Evolutionary conservation across 2,329 filamentous ascomycete species (phyloP).

Genomic region (Colletotrichum orchidophilum): DNA sequence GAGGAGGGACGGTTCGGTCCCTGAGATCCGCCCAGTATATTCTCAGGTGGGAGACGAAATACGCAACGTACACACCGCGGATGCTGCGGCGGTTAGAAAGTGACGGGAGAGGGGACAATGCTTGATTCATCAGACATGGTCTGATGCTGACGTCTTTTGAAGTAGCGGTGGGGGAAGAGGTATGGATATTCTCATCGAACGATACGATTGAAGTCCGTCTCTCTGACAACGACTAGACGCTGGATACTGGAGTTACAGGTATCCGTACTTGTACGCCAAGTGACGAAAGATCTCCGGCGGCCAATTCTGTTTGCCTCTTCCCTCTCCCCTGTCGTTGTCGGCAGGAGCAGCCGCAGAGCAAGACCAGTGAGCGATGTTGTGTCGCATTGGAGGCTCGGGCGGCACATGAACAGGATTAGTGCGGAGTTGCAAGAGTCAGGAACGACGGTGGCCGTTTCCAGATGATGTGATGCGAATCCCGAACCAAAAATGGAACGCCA

Average conservation of each 20-base stretch:
- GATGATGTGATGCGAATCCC: conserved; percentile 16
- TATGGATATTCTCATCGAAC: conserved; percentile 13
- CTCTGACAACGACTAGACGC: conserved; percentile 8
- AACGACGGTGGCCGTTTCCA: conserved; percentile 5
- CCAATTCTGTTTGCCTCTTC: neutral
- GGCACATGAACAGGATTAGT: neutral
- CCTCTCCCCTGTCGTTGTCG: neutral
- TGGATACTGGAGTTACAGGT: neutral
- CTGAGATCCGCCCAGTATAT: conserved; percentile 13
- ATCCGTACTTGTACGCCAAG: neutral
- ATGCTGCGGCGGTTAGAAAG: neutral
- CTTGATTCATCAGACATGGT: conserved; percentile 6
- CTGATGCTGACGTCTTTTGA: conserved; percentile 19
- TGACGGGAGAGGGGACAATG: neutral
- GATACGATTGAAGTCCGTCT: conserved; percentile 3
- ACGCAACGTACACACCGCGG: conserved; percentile 6
- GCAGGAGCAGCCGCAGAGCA: neutral
- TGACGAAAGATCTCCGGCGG: neutral
- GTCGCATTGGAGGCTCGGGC: conserved; percentile 9
- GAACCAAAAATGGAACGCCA: neutral
- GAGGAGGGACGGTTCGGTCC: conserved; percentile 27
- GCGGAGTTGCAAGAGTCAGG: conserved; percentile 3
- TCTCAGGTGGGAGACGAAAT: neutral
- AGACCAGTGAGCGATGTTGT: neutral
- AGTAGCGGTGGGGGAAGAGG: conserved; percentile 22